Base-by-base conservation (phyloP, 495 filamentous ascomycete genomes). In the Aspergillus funiculosus region DNA sequence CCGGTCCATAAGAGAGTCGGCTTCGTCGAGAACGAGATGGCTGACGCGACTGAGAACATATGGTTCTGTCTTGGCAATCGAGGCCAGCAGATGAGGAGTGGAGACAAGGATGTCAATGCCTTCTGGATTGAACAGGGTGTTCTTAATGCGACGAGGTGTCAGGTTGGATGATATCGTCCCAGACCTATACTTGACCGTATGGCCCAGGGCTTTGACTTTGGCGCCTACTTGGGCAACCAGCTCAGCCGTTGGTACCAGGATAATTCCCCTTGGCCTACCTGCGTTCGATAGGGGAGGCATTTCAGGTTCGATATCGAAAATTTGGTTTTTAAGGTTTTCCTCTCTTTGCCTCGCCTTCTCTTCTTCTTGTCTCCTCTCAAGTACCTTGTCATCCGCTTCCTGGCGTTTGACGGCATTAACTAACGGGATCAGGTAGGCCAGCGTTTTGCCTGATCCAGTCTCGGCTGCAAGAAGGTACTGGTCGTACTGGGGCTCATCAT, bases 401-500 rank as follows among this genome's bases (percentile, higher is more conserved):
- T 79, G 78, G 17, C 76, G 71, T 69, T 97, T 97, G 48, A 97
- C 62, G 15, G 84, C 81, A 68, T 98, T 79, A 26, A 97, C 66
- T 13, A 80, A 67, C 1, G 92, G 94, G 14, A 95, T 58, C 18
- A 95, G 64, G 57, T 98, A 98, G 20, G 92, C 86, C 50, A 98
- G 69, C 1, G 92, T 98, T 67, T 98, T 98, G 42, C 92, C 92
- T 2, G 92, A 96, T 7, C 92, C 92, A 1, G 92, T 98, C 68
- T 98, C 92, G 8, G 94, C 92, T 0, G 94, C 92, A 13, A 98
- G 73, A 8, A 98, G 77, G 57, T 85, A 95, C 51, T 91, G 81
- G 45, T 83, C 71, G 51, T 76, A 77, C n/a, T 70, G 63, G 17
- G 62, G 50, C 7, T 64, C 60, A 39, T 63, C 48, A 18, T 64